Evolutionary conservation across 1,139 yeast species (phyloP), one percentile per base, ranked within the genome.

Genomic region (Sugiyamaella neomexicana): DNA sequence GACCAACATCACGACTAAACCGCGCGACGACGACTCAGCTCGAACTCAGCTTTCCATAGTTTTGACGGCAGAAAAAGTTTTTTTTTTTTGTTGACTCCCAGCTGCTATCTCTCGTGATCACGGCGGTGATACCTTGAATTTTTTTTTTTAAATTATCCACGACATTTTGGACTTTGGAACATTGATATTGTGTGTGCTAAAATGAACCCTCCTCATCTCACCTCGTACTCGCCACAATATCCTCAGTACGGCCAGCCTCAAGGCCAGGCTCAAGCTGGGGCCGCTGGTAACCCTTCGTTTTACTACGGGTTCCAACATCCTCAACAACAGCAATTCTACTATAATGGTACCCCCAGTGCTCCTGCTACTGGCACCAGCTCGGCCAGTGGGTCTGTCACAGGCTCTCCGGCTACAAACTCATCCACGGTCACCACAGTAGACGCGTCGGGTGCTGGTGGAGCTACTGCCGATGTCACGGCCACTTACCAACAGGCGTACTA

Each of bases 261-360:
- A 42, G 56, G 50, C 20, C 49, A 43, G 12, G 25, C 53, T 8
- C 56, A 53, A 17, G 46, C 51, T 16, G 51, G 45, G 9, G 40
- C 51, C 29, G 46, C 51, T 27, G 50, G 44, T 13, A 36, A 45
- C 29, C 50, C 23, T 13, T 56, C 50, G 4, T 47, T 47, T 23
- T 47, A 47, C 27, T 47, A 47, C 32, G 51, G 51, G 16, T 47
- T 51, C 38, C 61, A 56, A 42, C 63, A 56, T 29, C 58, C 51
- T 31, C 60, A 56, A 23, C 60, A 56, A 23, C 67, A 60, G 49
- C 60, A 56, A 47, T 50, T 49, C 43, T 53, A 53, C 48, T 53
- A 46, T 27, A 32, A 42, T 31, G 55, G 46, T 27, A 41, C 52
- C 25, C 44, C 51, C 45, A 40, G 52, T 39, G 56, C 55, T 36